Evolutionary conservation across 1,284 basidiomycete species (phyloP).

Genomic region (Cryptococcus sp.): DNA sequence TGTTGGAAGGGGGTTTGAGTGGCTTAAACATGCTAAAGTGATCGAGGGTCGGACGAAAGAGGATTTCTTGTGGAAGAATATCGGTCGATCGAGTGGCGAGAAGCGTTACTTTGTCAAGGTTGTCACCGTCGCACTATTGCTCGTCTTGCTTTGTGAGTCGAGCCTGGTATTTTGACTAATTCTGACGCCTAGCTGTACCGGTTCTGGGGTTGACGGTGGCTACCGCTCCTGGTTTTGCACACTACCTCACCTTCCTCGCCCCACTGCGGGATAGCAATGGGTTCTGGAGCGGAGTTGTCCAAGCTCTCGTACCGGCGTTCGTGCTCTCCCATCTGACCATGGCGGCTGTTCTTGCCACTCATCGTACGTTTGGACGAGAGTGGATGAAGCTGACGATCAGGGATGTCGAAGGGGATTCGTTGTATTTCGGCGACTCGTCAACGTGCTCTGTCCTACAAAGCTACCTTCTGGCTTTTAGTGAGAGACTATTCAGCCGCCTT

Average conservation of each 20-base stretch:
- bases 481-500: background rate
- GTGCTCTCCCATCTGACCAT: slow-evolving; percentile 58
- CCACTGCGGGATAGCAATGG: slow-evolving; percentile 54
- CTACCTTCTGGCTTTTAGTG: slow-evolving; percentile 61
- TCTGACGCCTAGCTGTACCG: slow-evolving; percentile 66
- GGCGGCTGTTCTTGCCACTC: slow-evolving; percentile 55
- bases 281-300: slow-evolving; percentile 60
- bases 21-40: slow-evolving; percentile 60
- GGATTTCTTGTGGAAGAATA: slow-evolving; percentile 70
- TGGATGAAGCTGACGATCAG: slow-evolving; percentile 7
- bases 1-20: slow-evolving; percentile 62
- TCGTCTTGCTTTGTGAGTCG: slow-evolving; percentile 61
- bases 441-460: slow-evolving; percentile 61
- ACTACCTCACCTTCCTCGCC: slow-evolving; percentile 63
- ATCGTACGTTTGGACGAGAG: slow-evolving; percentile 53
- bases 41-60: slow-evolving; percentile 74
- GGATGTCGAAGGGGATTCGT: slow-evolving; percentile 50
- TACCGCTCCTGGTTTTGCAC: slow-evolving; percentile 61
- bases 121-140: slow-evolving; percentile 52
- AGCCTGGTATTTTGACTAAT: no score
- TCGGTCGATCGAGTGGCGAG: slow-evolving; percentile 59
- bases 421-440: slow-evolving; percentile 60
- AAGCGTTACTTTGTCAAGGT: slow-evolving; percentile 59
- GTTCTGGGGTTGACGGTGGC: slow-evolving; percentile 63
- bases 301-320: slow-evolving; percentile 62